Evolutionary conservation across 179 eudicot species (phyloP).

Genomic region (Spergularia azorica): DNA sequence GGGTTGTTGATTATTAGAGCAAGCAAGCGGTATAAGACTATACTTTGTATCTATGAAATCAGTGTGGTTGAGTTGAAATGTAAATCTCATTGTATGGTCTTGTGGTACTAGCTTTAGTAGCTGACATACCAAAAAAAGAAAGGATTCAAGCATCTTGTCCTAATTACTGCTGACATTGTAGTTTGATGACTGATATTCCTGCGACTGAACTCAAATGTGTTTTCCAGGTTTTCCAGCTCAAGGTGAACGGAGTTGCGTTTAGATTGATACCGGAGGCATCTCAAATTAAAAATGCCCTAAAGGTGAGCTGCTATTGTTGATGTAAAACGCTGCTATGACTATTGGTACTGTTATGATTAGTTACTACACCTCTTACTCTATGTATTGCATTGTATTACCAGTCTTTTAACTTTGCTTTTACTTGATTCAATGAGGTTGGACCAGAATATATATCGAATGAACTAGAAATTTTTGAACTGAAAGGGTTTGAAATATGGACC

Average conservation of each 20-base stretch:
- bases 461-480: not conserved
- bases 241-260: conserved; percentile 78
- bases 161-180: not conserved
- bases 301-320: conserved; percentile 38
- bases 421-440: not conserved
- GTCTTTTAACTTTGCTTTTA: too few species aligned
- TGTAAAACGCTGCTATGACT: not conserved
- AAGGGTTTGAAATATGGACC: not conserved
- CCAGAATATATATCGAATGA: not conserved
- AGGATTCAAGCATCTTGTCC: not conserved
- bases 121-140: not conserved
- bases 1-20: not conserved
- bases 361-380: too few species aligned
- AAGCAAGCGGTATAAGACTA: not conserved
- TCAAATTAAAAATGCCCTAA: conserved; percentile 68
- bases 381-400: too few species aligned
- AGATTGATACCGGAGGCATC: conserved; percentile 77
- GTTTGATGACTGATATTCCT: not conserved
- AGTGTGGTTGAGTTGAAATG: not conserved
- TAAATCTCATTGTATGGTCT: not conserved
- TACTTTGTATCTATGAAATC: not conserved
- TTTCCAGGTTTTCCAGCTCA: conserved; percentile 71
- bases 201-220: conserved; percentile 12
- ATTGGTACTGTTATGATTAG: too few species aligned
- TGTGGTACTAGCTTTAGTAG: not conserved